These are phyloP conservation scores for Rhizodiscina lignyota DNA, from an alignment of 495 filamentous ascomycete genomes.

Conservation along the genomic window DNA sequence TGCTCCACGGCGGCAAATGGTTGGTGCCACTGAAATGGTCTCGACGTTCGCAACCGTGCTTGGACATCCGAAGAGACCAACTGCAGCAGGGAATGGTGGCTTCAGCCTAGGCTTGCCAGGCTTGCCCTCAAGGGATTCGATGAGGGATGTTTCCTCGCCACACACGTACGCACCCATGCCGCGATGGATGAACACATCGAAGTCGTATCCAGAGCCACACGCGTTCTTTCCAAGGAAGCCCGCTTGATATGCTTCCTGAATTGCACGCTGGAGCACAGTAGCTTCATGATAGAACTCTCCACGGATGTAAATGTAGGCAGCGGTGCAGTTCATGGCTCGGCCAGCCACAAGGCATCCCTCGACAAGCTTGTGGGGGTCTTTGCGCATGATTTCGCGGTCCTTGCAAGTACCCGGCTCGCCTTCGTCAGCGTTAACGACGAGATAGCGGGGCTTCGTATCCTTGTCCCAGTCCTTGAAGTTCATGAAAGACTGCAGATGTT, in stretches of 20 bases:
- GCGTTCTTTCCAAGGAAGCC: slow-evolving; percentile 96
- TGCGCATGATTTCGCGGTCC: slow-evolving; percentile 99
- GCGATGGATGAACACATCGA: slow-evolving; percentile 91
- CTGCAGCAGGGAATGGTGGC: slow-evolving; percentile 93
- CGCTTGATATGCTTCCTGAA: slow-evolving; percentile 90
- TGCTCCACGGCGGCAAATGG: slow-evolving; percentile 82
- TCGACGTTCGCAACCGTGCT: slow-evolving; percentile 97
- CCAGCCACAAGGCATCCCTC: slow-evolving; percentile 95
- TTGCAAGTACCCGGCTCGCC: slow-evolving; percentile 98
- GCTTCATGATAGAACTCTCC: slow-evolving; percentile 98
- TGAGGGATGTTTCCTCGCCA: slow-evolving; percentile 93
- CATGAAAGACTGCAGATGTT: slow-evolving; percentile 72
- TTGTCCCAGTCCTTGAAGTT: slow-evolving; percentile 99
- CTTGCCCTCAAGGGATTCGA: slow-evolving; percentile 96
- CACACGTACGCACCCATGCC: slow-evolving; percentile 96
- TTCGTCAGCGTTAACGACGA: slow-evolving; percentile 97
- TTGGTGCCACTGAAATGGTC: slow-evolving; percentile 87
- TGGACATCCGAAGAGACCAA: slow-evolving; percentile 94
- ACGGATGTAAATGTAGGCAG: slow-evolving; percentile 98
- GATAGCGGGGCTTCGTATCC: slow-evolving; percentile 85
- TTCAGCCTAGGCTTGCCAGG: slow-evolving; percentile 96
- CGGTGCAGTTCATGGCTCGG: slow-evolving; percentile 92
- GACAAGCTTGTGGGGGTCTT: slow-evolving; percentile 95
- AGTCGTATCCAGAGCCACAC: slow-evolving; percentile 91
- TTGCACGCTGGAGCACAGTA: slow-evolving; percentile 79